Base-by-base conservation (phyloP, 371 early-diverging fungal genomes). In the Mortierella sp. region DNA sequence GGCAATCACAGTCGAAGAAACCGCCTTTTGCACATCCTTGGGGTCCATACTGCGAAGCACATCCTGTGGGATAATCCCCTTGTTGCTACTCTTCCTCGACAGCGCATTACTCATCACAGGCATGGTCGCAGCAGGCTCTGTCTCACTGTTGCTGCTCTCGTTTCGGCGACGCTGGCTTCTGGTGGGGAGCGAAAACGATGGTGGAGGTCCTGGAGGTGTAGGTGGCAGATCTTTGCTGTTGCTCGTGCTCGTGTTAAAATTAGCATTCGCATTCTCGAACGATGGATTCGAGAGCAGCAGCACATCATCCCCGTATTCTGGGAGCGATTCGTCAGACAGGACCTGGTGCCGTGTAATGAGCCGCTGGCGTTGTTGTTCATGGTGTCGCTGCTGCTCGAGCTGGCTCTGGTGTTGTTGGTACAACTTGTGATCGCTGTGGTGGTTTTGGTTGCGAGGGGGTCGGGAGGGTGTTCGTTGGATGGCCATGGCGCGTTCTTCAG, bases 61-160 rank as follows among this genome's bases (percentile, higher is more conserved):
- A 77, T 84, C 84, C 55, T 84, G 84, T 5, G 84, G 84, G 24
- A 84, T 74, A 51, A 80, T 37, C 6, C 84, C 84, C 28, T 40
- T 57, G 31, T 70, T 75, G 3, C 59, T 59, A 1, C 64, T 78
- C 55, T 48, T 74, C 26, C 44, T 59, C 16, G 61, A 74, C 19
- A 74, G 34, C 4, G 50, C 1, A 6, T 61, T 24, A 31, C 69
- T 28, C 16, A 46, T 31, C 50, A 48, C 31, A 51, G 48, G 40
- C 31, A 70, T 50, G 21, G 40, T 44, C 21, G 28, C 54, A 0
- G 26, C 19, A 1, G 67, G 26, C 28, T 73, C 69, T 28, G 59
- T 16, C 59, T 59, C 59, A 16, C 48, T 46, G 48, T 28, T 53
- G 43, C 28, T 53, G 64, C 70, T 53, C 40, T 73, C 78, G 2